A percentile compares a stretch with the other conserved stretches of the same genome.
Evolutionary conservation across 495 filamentous ascomycete species (phyloP).

Genomic region (Aspergillus ostianus): DNA sequence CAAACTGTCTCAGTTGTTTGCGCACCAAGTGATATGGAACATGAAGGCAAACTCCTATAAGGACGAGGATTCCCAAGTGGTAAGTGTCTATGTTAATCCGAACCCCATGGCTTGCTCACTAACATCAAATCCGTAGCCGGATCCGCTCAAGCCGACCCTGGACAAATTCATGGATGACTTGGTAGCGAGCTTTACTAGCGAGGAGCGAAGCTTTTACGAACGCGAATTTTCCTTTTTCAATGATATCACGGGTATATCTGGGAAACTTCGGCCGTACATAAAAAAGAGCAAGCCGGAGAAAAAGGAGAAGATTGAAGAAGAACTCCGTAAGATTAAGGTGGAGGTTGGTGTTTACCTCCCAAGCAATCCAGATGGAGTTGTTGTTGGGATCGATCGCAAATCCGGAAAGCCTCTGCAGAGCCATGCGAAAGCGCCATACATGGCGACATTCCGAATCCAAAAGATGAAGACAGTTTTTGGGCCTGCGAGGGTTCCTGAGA

Average conservation of each 20-base stretch:
- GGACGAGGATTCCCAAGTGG: conserved; percentile 87
- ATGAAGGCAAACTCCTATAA: conserved; percentile 99
- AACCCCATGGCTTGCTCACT: conserved; percentile 22
- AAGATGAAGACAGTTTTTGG: conserved; percentile 57
- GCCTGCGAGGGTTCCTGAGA: conserved; percentile 19
- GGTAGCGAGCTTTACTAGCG: conserved; percentile 72
- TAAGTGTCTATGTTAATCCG: conserved; percentile 45
- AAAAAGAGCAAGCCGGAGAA: conserved; percentile 93
- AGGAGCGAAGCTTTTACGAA: conserved; percentile 85
- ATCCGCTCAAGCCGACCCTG: conserved; percentile 86
- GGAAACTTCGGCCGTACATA: conserved; percentile 91
- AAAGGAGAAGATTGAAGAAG: conserved; percentile 98
- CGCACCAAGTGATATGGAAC: conserved; percentile 99
- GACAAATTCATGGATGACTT: conserved; percentile 86
- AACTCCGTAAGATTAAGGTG: conserved; percentile 92
- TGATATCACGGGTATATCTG: conserved; percentile 92
- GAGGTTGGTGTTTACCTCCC: conserved; percentile 97
- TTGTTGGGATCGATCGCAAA: conserved; percentile 96
- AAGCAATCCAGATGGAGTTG: conserved; percentile 93
- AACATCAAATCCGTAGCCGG: conserved; percentile 60
- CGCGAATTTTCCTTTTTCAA: conserved; percentile 97
- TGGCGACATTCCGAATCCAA: conserved; percentile 97
- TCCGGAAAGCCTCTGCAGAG: conserved; percentile 96
- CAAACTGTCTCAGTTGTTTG: conserved; percentile 92
- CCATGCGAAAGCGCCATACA: conserved; percentile 96